Evolutionary conservation across 2,329 filamentous ascomycete genomes (phyloP), one percentile per base, ranked within the genome.

Genomic region (Diplodia mutila): DNA sequence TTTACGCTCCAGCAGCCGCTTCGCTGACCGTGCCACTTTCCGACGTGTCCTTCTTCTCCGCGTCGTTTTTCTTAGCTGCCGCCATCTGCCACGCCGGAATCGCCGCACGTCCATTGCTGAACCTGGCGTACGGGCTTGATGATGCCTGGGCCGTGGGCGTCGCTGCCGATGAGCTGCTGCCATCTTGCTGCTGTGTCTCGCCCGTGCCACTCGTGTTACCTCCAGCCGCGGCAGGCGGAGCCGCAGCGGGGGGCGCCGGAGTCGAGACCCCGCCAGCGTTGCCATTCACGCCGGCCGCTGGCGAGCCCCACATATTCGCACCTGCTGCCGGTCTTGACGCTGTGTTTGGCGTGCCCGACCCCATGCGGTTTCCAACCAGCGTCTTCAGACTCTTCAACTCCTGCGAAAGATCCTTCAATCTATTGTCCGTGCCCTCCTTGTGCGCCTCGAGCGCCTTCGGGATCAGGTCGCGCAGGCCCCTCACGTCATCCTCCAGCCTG

Each of bases 371-470:
- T 39, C 84, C 84, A 61, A 99, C 88, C 65, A 99, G 84, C 2
- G 92, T 91, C 85, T 97, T 98, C 74, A 99, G 83, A 77, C 94
- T 97, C 83, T 91, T 93, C 73, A 99, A 85, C 80, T 99, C 95
- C 7, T 85, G 87, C 72, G 92, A 91, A 71, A 99, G 87, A 73
- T 98, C 95, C 78, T 89, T 91, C 68, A 99, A 82, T 59, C 93
- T 86, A 71, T 84, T 86, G 76, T 98, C 94, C 29, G 91, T 92
- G 65, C 88, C 85, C 69, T 94, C 91, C 80, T 94, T 94, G 76
- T 97, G 93, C 65, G 90, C 91, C 70, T 95, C 89, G 74, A 99
- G 86, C 2, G 94, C 94, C 78, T 91, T 92, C 8, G 96, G 95
- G 66, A 99, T 93, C 63, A 91, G 84, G 71, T 94, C 91, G 77